These are phyloP conservation scores for Vitis rotundifolia DNA, from an alignment of 164 flowering plant genomes.

Conservation along the genomic window DNA sequence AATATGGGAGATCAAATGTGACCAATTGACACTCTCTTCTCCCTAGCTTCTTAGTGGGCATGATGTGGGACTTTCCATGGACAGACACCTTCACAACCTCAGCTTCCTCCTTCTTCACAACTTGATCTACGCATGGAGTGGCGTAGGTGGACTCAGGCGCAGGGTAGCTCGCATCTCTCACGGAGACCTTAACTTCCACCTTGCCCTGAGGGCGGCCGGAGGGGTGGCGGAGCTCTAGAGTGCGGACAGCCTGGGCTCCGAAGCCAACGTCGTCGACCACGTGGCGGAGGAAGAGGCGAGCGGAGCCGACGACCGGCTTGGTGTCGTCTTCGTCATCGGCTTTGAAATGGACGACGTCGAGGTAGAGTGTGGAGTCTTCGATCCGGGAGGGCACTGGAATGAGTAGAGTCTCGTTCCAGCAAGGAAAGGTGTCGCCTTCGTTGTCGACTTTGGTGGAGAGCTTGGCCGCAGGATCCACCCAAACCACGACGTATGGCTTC, in stretches of 20 bases:
- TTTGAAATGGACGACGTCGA: conserved; percentile 57
- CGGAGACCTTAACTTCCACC: conserved; percentile 39
- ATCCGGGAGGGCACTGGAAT: conserved; percentile 47
- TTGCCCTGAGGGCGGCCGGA: conserved; percentile 92
- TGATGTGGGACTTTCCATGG: conserved; percentile 38
- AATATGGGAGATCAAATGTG: conserved; percentile 91
- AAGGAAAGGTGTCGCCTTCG: conserved; percentile 55
- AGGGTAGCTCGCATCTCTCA: conserved; percentile 40
- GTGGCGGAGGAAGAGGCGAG: conserved; percentile 41
- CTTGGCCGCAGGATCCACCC: conserved; percentile 65
- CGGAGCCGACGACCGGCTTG: conserved; percentile 68
- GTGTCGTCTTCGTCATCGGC: conserved; percentile 40
- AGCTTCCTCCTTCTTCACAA: conserved; percentile 10
- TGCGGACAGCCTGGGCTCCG: conserved; percentile 21
- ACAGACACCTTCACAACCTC: conserved; percentile 39
- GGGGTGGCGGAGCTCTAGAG: conserved; percentile 66
- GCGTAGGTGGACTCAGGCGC: conserved; percentile 43
- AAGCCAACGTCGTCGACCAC: conserved; percentile 55
- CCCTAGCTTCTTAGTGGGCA: conserved; percentile 55
- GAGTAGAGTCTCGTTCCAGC: conserved; percentile 61
- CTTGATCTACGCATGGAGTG: not conserved
- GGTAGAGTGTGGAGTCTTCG: conserved; percentile 43
- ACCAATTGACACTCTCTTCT: conserved; percentile 61
- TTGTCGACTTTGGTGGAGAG: conserved; percentile 57
- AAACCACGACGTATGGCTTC: conserved; percentile 77